phyloP scores from a whole-genome alignment of 768 basidiomycete genomes.

The Myochromella boudieri region DNA sequence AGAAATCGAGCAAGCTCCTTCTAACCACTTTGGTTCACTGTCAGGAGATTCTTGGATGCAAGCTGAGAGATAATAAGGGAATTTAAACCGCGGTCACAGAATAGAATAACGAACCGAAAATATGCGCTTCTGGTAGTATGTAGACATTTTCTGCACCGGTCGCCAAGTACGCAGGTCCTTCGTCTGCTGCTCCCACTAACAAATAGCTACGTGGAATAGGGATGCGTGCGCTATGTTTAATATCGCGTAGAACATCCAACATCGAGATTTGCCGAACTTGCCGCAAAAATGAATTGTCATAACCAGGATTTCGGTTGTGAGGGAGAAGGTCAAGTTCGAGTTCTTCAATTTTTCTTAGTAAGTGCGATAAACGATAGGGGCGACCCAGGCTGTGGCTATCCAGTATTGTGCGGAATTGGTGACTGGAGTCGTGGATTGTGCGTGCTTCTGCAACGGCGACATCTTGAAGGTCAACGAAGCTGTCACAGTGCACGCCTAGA shows the following conservation, averaged over 20 bases:
- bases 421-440: conserved; percentile 59
- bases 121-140: conserved; percentile 51
- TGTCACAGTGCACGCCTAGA: conserved; percentile 56
- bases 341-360: conserved; percentile 49
- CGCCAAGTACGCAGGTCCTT: conserved; percentile 63
- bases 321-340: conserved; percentile 49
- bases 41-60: conserved; percentile 58
- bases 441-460: conserved; percentile 53
- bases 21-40: conserved; percentile 49
- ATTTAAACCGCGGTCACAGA: background rate
- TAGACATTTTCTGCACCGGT: conserved; percentile 55
- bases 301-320: conserved; percentile 27
- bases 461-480: conserved; percentile 64
- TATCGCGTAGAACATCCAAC: conserved; percentile 64
- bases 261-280: conserved; percentile 60
- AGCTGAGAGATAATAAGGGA: conserved; percentile 31
- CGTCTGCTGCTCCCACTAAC: conserved; percentile 82
- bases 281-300: conserved; percentile 58
- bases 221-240: conserved; percentile 78
- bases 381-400: conserved; percentile 43
- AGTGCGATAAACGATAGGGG: conserved; percentile 46
- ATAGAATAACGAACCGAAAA: conserved; percentile 54
- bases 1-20: conserved; percentile 63
- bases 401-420: conserved; percentile 48
- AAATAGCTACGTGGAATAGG: conserved; percentile 65